Evolutionary conservation across 768 basidiomycete species (phyloP).

Genomic region (Podaxis sp.): DNA sequence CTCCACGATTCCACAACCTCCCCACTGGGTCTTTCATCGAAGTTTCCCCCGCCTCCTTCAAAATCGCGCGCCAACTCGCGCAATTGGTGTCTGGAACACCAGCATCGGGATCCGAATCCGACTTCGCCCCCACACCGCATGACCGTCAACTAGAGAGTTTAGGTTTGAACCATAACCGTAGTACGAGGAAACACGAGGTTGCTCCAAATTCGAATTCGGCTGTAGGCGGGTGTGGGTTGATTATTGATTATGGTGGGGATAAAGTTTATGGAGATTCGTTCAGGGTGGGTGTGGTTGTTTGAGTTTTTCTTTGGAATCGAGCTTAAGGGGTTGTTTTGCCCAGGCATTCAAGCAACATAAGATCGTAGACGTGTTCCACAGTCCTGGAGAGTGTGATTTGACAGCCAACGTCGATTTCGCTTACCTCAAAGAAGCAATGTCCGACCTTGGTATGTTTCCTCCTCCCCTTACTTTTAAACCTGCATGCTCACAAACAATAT

Average conservation of each 20-base stretch:
- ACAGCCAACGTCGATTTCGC: constrained; percentile 98
- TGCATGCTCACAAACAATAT: constrained; percentile 9
- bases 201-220: constrained; percentile 13
- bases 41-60: constrained; percentile 71
- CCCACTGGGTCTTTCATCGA: constrained; percentile 77
- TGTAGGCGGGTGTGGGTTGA: constrained; percentile 60
- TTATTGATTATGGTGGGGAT: constrained; percentile 88
- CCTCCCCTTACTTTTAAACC: background rate
- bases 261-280: constrained; percentile 71
- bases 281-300: constrained; percentile 55
- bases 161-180: background rate
- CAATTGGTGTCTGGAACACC: constrained; percentile 44
- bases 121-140: background rate
- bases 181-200: constrained; percentile 1
- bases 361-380: constrained; percentile 79
- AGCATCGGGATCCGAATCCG: constrained; percentile 8
- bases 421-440: constrained; percentile 76
- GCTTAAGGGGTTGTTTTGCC: constrained; percentile 1
- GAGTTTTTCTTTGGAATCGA: background rate
- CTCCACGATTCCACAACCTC: constrained; percentile 65
- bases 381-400: constrained; percentile 86
- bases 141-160: background rate
- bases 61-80: constrained; percentile 65
- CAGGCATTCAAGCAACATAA: constrained; percentile 91
- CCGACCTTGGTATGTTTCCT: constrained; percentile 52